Evolutionary conservation across 2,329 filamentous ascomycete species (phyloP).

Genomic region (Aspergillus hiratsukae): DNA sequence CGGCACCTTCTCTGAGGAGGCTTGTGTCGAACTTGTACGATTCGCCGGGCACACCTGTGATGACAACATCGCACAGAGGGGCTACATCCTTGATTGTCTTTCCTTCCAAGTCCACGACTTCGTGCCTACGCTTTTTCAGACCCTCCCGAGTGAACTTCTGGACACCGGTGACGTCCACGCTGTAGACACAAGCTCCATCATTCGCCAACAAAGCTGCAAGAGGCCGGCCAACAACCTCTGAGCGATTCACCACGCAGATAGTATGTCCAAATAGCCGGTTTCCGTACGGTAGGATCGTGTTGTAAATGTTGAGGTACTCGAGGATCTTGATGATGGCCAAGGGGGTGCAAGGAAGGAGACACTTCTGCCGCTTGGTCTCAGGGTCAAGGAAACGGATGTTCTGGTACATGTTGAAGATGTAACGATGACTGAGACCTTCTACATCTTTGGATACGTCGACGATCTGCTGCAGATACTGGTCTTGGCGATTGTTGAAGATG

Average conservation of each 20-base stretch:
- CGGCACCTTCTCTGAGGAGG: conserved; percentile 78
- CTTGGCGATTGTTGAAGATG: conserved; percentile 85
- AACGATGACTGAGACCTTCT: conserved; percentile 86
- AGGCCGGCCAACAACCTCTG: conserved; percentile 90
- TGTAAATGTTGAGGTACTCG: conserved; percentile 94
- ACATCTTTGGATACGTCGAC: conserved; percentile 89
- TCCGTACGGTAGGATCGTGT: conserved; percentile 85
- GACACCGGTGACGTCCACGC: conserved; percentile 84
- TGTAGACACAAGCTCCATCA: conserved; percentile 93
- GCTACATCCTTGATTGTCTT: conserved; percentile 77
- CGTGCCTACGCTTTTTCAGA: conserved; percentile 77
- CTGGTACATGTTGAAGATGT: conserved; percentile 99
- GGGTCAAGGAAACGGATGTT: conserved; percentile 92
- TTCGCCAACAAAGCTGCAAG: conserved; percentile 91
- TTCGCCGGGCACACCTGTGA: conserved; percentile 84
- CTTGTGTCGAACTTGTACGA: conserved; percentile 84
- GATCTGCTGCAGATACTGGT: conserved; percentile 93
- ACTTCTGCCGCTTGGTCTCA: conserved; percentile 65
- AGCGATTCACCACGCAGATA: conserved; percentile 93
- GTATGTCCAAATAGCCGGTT: conserved; percentile 91
- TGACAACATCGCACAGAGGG: conserved; percentile 87
- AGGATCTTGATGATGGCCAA: conserved; percentile 95
- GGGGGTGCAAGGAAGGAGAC: conserved; percentile 90
- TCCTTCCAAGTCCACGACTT: conserved; percentile 76
- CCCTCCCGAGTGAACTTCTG: conserved; percentile 88